Evolutionary conservation across 495 filamentous ascomycete genomes (phyloP).

Genomic region (Glonium stellatum): DNA sequence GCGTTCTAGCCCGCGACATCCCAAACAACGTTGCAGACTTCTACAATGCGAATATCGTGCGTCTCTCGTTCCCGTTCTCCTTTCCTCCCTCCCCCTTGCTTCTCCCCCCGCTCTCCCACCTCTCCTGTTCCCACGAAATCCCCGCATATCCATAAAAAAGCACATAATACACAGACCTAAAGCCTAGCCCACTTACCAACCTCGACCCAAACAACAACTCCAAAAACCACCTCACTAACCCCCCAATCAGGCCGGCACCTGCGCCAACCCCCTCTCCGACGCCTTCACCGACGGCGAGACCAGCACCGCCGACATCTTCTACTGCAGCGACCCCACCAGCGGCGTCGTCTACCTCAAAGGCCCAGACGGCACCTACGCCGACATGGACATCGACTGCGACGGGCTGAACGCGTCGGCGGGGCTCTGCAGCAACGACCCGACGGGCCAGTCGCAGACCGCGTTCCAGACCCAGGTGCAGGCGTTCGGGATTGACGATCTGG

Average conservation of each 20-base stretch:
- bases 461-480: slow-evolving; percentile 45
- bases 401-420: slow-evolving; percentile 46
- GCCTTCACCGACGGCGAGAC: slow-evolving; percentile 11
- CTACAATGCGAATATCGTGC: slow-evolving; percentile 13
- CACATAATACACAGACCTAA: too few relatives aligned
- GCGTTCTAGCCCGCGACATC: slow-evolving; percentile 11
- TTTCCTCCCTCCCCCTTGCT: neutral
- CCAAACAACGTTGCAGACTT: slow-evolving; percentile 16
- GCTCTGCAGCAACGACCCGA: slow-evolving; percentile 45
- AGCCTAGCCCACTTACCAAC: too few relatives aligned
- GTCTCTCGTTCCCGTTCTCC: neutral
- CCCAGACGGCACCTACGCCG: slow-evolving; percentile 49
- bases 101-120: neutral
- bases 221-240: neutral
- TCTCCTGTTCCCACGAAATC: too few relatives aligned
- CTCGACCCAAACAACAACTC: too few relatives aligned
- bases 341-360: slow-evolving; percentile 12
- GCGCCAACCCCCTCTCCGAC: slow-evolving; percentile 16
- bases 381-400: slow-evolving; percentile 68
- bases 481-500: slow-evolving; percentile 49
- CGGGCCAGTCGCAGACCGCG: slow-evolving; percentile 49
- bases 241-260: slow-evolving; percentile 1
- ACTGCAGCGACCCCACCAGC: slow-evolving; percentile 18
- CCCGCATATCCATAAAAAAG: too few relatives aligned
- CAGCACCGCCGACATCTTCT: slow-evolving; percentile 10